Evolutionary conservation across 306 rosid species (phyloP).

Genomic region (Fragaria nilgerrensis): DNA sequence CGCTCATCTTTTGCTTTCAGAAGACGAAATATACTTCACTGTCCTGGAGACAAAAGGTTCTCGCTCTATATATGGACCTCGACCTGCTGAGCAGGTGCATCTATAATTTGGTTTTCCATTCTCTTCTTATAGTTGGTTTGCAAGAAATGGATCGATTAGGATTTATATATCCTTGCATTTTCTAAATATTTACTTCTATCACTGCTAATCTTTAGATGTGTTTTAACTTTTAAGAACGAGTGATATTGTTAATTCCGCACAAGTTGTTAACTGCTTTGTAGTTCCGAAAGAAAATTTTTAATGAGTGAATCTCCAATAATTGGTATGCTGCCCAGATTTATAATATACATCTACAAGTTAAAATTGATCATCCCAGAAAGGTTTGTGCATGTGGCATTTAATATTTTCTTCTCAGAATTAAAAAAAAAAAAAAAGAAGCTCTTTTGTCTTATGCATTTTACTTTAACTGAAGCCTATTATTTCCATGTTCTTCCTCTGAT

Average conservation of each 20-base stretch:
- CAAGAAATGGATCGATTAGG: not conserved
- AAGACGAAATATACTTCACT: slow-evolving; percentile 85
- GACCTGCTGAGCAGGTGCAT: slow-evolving; percentile 74
- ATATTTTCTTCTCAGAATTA: not conserved
- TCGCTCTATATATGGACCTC: slow-evolving; percentile 72
- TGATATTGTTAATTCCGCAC: not conserved
- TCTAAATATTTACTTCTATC: not conserved
- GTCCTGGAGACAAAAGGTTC: slow-evolving; percentile 75
- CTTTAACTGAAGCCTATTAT: not conserved
- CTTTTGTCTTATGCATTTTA: not conserved
- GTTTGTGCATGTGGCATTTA: not conserved
- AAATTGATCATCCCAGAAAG: not conserved
- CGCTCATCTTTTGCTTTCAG: slow-evolving; percentile 79
- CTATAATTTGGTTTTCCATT: slow-evolving; percentile 21
- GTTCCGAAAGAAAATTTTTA: not conserved
- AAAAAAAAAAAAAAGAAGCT: not conserved
- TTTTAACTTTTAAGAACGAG: not conserved
- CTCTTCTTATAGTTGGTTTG: not conserved
- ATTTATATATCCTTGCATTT: not conserved
- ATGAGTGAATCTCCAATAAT: not conserved
- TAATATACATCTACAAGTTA: not conserved
- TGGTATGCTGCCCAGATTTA: not conserved
- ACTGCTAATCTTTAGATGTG: slow-evolving; percentile 13
- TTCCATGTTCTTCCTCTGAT: not conserved
- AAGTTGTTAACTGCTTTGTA: not conserved